Percentiles rank a stretch among this genome's conserved stretches.
phyloP scores from a whole-genome alignment of 495 filamentous ascomycete species.

The Filosporella fistucella region DNA sequence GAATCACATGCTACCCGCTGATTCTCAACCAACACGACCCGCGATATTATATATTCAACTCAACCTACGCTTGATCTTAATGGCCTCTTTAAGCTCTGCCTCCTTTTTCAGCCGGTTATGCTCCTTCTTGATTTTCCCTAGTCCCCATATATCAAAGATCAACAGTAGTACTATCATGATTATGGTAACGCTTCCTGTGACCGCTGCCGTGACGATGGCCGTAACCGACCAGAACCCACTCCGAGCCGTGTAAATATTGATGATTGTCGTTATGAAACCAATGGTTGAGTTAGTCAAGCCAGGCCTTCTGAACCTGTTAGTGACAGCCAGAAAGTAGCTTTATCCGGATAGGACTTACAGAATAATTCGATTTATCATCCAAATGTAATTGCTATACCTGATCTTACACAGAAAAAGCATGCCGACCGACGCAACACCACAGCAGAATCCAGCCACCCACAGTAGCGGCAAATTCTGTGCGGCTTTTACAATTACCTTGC shows the following conservation, averaged over 20 bases:
- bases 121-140: neutral
- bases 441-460: constrained; percentile 4
- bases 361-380: constrained; percentile 6
- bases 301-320: constrained; percentile 3
- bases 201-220: neutral
- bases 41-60: too few species aligned
- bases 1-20: too few species aligned
- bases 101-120: neutral
- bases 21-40: too few species aligned
- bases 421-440: constrained; percentile 4
- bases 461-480: constrained; percentile 8
- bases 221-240: constrained; percentile 6
- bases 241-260: constrained; percentile 14
- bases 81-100: neutral
- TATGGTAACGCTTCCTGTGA: neutral
- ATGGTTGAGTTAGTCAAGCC: constrained; percentile 7
- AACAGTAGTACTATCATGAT: too few species aligned
- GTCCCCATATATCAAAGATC: neutral
- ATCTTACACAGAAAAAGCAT: constrained; percentile 3
- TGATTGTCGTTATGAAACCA: constrained; percentile 8
- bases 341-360: neutral
- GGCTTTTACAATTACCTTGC: constrained; percentile 9
- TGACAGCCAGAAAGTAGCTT: neutral
- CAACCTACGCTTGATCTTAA: too few species aligned
- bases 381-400: constrained; percentile 4